Conservation (phyloP, 805 yeast species). For the Zygosaccharomyces gambellarensis region DNA sequence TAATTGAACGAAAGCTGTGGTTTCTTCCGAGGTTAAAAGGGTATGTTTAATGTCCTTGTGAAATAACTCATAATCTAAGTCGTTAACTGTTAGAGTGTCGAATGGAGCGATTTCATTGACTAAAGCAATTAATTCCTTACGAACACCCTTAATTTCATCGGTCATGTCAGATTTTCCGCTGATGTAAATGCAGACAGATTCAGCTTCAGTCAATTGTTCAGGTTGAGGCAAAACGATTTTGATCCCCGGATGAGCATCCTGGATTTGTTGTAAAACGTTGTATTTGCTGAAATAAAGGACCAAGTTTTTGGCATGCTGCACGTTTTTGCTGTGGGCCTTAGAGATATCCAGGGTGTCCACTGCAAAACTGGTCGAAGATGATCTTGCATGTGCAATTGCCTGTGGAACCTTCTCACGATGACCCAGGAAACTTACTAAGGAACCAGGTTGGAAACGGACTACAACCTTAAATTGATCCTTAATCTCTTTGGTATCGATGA, state of each 20-base stretch:
- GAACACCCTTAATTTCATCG: conserved; percentile 54
- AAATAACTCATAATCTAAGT: conserved; percentile 50
- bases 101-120: conserved; percentile 74
- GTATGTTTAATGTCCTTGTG: conserved; percentile 27
- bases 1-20: conserved; percentile 56
- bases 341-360: conserved; percentile 75
- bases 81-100: conserved; percentile 52
- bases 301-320: conserved; percentile 69
- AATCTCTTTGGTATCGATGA: conserved; percentile 53
- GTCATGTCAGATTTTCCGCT: conserved; percentile 46
- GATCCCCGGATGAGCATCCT: conserved; percentile 39
- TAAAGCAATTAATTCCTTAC: conserved; percentile 62
- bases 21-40: conserved; percentile 29
- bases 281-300: conserved; percentile 59
- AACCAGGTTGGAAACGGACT: conserved; percentile 49
- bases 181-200: conserved; percentile 57
- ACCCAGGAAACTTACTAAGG: conserved; percentile 59
- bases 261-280: conserved; percentile 43
- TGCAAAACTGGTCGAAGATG: conserved; percentile 52
- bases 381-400: conserved; percentile 62
- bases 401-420: conserved; percentile 49
- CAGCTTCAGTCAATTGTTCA: conserved; percentile 40
- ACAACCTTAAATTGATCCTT: conserved; percentile 52
- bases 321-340: conserved; percentile 79
- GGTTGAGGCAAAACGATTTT: conserved; percentile 46